Base-by-base conservation (phyloP, 176 grass and related monocot species). In the Oryza brachyantha region DNA sequence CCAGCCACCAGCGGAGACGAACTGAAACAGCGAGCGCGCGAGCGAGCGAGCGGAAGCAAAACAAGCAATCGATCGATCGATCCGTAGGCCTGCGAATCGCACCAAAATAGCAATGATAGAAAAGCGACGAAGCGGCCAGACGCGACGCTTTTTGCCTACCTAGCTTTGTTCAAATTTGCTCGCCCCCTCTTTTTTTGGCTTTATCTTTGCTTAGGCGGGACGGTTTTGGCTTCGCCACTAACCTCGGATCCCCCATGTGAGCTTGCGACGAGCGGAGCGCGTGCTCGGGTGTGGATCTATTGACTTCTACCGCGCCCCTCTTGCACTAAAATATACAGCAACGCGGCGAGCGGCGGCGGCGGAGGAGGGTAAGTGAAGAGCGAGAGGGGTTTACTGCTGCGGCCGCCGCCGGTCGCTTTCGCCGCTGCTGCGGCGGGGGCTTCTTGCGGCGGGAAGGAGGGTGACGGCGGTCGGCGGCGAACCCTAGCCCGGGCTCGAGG, bases 401-500 rank as follows among this genome's bases (percentile, higher is more conserved):
- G 31, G 54, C 50, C 13, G 52, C 52, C 38, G 82, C 72, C 32
- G 70, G 70, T 21, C 78, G 87, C 29, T 73, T 72, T 45, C 82
- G 72, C 19, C 82, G 55, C 48, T 52, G 48, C 45, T 52, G 48
- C 45, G 46, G 66, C 82, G 82, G 82, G 13, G 78, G 82, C 66
- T 76, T 85, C 87, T 85, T 85, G 11, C 73, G 77, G 0, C 87
- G 61, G 25, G 70, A 25, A 10, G 43, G 61, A 0, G 61, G 43
- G 60, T 75, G 43, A 2, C 81, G 66, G 65, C 72, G 76, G 28
- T 84, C 76, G 41, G 76, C 1, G 27, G 67, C 77, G 78, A 90
- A 79, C 73, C 80, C 84, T 85, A 90, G 83, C 79, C 12, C 78
- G 45, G 78, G 88, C 59, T 88, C 88, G 39, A 83, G 79, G 82